A percentile compares a stretch with the other conserved stretches of the same genome.
Evolutionary conservation across 1,284 basidiomycete species (phyloP).

Genomic region (Malassezia obtusa): DNA sequence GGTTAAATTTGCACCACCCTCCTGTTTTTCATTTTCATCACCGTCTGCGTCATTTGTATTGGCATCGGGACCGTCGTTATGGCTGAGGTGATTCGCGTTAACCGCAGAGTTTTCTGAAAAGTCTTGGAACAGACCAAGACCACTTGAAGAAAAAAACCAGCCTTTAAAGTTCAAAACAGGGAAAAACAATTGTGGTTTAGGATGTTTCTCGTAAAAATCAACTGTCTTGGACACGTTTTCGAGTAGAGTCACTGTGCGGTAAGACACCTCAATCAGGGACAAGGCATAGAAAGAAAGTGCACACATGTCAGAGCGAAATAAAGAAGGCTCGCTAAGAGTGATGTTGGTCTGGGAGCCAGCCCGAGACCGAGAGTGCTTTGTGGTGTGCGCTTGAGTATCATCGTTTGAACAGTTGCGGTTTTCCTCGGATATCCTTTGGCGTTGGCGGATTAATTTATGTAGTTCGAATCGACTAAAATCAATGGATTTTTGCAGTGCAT

Average conservation of each 20-base stretch:
- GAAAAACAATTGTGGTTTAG: neutral
- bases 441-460: neutral
- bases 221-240: constrained; percentile 5
- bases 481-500: neutral
- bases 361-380: neutral
- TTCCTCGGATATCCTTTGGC: neutral
- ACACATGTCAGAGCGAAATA: constrained; percentile 29
- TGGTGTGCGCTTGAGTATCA: neutral
- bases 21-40: too few relatives aligned
- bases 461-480: neutral
- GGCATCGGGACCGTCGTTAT: neutral
- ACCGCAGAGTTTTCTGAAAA: neutral
- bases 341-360: neutral
- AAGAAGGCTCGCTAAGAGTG: neutral
- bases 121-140: constrained; percentile 5
- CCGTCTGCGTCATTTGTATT: neutral
- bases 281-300: constrained; percentile 28
- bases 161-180: constrained; percentile 16
- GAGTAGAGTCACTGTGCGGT: constrained; percentile 19
- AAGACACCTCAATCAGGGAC: constrained; percentile 30
- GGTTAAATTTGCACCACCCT: neutral
- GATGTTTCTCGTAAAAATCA: constrained; percentile 5
- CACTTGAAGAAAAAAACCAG: constrained; percentile 20
- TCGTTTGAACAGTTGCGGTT: neutral
- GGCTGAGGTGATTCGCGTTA: neutral